Percentiles rank a stretch among this genome's conserved stretches.
phyloP scores from a whole-genome alignment of 73 alveolate species.

The Durusdinium trenchii region DNA sequence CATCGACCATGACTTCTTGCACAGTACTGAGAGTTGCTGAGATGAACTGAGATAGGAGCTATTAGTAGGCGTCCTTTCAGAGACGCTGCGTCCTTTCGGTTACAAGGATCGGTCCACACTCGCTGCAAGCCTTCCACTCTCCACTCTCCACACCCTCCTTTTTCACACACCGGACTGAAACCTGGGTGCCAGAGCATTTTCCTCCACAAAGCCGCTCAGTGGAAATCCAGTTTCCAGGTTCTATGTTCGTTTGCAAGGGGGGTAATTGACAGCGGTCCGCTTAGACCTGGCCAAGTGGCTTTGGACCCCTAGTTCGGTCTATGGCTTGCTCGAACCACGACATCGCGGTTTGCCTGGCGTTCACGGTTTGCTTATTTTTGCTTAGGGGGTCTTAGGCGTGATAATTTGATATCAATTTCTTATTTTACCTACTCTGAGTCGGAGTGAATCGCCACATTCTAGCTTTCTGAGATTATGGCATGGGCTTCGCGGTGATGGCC shows the following conservation, averaged over 20 bases:
- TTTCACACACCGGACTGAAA: no score
- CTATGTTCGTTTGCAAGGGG: no score
- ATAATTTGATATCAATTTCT: not conserved
- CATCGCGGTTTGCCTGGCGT: no score
- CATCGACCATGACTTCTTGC: conserved; percentile 57
- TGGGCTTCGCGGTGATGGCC: conserved; percentile 74
- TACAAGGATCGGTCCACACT: no score
- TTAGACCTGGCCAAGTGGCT: no score
- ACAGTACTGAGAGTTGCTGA: not conserved
- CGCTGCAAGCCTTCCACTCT: no score
- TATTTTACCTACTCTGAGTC: not conserved
- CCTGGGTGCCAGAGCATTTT: no score
- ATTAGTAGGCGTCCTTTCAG: not conserved
- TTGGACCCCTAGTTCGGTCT: no score
- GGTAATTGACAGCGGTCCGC: no score
- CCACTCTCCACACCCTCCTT: no score
- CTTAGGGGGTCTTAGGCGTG: not conserved
- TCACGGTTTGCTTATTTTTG: not conserved
- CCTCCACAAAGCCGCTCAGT: not conserved
- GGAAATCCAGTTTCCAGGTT: no score
- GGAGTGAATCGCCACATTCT: not conserved
- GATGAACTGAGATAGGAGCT: not conserved
- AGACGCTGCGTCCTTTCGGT: not conserved
- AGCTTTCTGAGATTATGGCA: not conserved
- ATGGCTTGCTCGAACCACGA: no score